These are phyloP conservation scores for Bryoglossum gracile DNA, from an alignment of 495 filamentous ascomycete genomes.

Conservation along the genomic window DNA sequence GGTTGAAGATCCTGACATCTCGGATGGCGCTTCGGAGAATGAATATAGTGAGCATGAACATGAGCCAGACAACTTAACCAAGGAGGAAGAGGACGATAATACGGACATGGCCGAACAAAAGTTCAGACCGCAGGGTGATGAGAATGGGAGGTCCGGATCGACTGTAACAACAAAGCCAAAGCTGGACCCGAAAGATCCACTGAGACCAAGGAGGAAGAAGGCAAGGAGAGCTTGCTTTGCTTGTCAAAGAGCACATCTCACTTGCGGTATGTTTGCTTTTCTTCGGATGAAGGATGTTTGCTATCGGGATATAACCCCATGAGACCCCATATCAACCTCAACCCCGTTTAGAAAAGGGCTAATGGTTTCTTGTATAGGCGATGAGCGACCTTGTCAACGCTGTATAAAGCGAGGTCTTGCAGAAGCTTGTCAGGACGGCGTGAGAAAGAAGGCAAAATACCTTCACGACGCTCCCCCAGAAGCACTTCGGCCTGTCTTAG, in stretches of 20 bases:
- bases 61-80: constrained; percentile 29
- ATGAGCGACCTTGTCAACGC: constrained; percentile 83
- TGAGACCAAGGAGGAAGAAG: constrained; percentile 88
- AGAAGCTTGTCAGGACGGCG: constrained; percentile 87
- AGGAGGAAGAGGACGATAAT: constrained; percentile 53
- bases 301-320: constrained; percentile 14
- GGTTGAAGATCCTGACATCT: constrained; percentile 27
- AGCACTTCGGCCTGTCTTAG: constrained; percentile 46
- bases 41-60: constrained; percentile 45
- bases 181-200: constrained; percentile 73
- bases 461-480: constrained; percentile 91
- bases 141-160: constrained; percentile 28
- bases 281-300: neutral
- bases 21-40: constrained; percentile 47
- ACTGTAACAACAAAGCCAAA: constrained; percentile 48
- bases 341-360: neutral
- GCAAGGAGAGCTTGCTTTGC: constrained; percentile 91
- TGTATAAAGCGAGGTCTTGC: constrained; percentile 90
- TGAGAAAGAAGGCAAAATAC: constrained; percentile 98
- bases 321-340: neutral
- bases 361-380: constrained; percentile 31
- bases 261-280: constrained; percentile 74
- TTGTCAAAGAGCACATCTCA: constrained; percentile 94
- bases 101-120: constrained; percentile 48
- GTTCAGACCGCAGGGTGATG: constrained; percentile 33